Conservation (phyloP, 164 flowering plant genomes). For the Amborella trichopoda region DNA sequence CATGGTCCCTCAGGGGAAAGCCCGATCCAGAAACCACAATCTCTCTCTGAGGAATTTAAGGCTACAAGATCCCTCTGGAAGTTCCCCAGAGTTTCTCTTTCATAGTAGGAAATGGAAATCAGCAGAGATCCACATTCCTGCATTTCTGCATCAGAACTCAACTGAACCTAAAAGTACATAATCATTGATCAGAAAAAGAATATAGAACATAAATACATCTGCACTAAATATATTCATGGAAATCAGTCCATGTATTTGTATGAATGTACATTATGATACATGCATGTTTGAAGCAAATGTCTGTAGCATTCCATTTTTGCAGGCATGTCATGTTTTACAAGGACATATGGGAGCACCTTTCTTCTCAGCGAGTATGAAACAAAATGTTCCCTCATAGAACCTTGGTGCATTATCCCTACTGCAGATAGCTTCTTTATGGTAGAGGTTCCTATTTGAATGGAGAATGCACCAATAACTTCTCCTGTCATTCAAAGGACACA, state of each 20-base stretch:
- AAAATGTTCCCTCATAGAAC: slow-evolving; percentile 29
- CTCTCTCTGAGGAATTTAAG: slow-evolving; percentile 30
- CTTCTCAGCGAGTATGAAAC: slow-evolving; percentile 47
- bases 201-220: no score
- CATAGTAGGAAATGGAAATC: slow-evolving; percentile 69
- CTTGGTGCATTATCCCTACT: slow-evolving; percentile 49
- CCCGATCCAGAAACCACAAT: slow-evolving; percentile 69
- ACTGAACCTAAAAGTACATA: slow-evolving; percentile 38
- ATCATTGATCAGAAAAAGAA: no score
- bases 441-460: slow-evolving; percentile 68
- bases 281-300: no score
- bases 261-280: no score
- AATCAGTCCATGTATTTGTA: no score
- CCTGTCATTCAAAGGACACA: slow-evolving; percentile 27
- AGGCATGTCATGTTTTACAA: no score
- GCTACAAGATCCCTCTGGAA: slow-evolving; percentile 26
- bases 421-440: slow-evolving; percentile 65
- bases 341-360: slow-evolving; percentile 57
- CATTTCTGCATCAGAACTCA: slow-evolving; percentile 22
- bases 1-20: slow-evolving; percentile 59
- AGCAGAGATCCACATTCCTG: slow-evolving; percentile 32
- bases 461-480: slow-evolving; percentile 86
- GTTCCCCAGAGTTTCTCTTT: slow-evolving; percentile 44
- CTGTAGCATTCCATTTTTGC: no score
- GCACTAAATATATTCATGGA: no score